These are phyloP conservation scores for Shiraia bambusicola DNA, from an alignment of 2,329 filamentous ascomycete genomes.

Conservation along the genomic window DNA sequence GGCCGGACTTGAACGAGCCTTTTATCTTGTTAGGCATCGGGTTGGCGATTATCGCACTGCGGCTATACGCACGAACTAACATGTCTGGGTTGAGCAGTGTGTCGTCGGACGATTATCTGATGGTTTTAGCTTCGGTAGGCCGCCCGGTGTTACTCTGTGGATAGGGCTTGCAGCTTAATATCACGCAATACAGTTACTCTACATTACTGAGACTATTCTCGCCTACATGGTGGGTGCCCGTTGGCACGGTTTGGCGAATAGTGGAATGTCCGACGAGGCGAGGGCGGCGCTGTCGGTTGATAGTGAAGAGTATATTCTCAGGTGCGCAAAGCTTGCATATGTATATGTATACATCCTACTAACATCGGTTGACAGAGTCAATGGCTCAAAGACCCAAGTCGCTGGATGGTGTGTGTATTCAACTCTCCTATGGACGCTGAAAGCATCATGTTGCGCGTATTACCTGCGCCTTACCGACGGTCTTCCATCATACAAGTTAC, in stretches of 20 bases:
- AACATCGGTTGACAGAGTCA: not conserved
- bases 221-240: conserved; percentile 54
- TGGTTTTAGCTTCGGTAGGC: not conserved
- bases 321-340: conserved; percentile 1
- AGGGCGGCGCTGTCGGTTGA: conserved; percentile 32
- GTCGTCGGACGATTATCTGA: conserved; percentile 3
- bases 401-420: conserved; percentile 58
- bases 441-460: conserved; percentile 58
- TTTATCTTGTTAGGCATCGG: too few species aligned
- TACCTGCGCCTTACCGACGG: conserved; percentile 52
- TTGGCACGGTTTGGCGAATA: conserved; percentile 54
- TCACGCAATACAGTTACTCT: conserved; percentile 47
- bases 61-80: too few species aligned
- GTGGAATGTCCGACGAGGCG: conserved; percentile 54
- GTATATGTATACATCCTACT: too few species aligned
- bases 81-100: conserved; percentile 6
- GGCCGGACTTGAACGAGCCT: too few species aligned
- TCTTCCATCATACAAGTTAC: conserved; percentile 9
- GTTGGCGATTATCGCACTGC: too few species aligned
- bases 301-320: conserved; percentile 11
- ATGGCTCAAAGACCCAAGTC: conserved; percentile 27
- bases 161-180: not conserved
- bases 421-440: conserved; percentile 56
- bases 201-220: conserved; percentile 53
- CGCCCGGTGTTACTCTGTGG: not conserved